phyloP scores from a whole-genome alignment of 352 stramenopile genomes.

The Pythium apleroticum region DNA sequence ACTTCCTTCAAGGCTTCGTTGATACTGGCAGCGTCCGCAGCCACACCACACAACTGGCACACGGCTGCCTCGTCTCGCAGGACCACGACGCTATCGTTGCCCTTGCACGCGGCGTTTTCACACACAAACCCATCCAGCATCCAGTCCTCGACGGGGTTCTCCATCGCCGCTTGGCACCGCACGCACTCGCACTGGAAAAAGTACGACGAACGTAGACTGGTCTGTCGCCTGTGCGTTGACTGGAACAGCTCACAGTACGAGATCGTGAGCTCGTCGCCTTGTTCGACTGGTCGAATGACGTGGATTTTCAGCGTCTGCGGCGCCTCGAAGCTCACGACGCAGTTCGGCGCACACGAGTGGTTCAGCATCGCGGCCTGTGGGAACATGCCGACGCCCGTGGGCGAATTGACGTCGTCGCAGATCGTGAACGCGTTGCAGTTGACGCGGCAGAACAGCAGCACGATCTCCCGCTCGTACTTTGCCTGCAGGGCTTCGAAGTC shows the following conservation, averaged over 20 bases:
- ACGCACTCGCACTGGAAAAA: slow-evolving; percentile 67
- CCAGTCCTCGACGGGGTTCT: slow-evolving; percentile 9
- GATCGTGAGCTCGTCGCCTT: slow-evolving; percentile 62
- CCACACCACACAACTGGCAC: slow-evolving; percentile 8
- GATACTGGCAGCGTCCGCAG: background rate
- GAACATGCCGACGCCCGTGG: slow-evolving; percentile 68
- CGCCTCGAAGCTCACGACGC: slow-evolving; percentile 60
- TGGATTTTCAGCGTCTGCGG: slow-evolving; percentile 48
- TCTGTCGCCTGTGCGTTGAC: slow-evolving; percentile 35
- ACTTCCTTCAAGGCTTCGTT: background rate
- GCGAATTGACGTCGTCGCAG: slow-evolving; percentile 40
- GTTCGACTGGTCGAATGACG: slow-evolving; percentile 38
- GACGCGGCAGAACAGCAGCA: slow-evolving; percentile 63
- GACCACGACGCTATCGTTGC: slow-evolving; percentile 2
- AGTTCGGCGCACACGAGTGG: slow-evolving; percentile 75
- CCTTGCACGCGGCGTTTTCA: slow-evolving; percentile 1
- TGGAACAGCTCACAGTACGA: slow-evolving; percentile 76
- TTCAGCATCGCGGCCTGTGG: slow-evolving; percentile 67
- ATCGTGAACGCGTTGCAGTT: slow-evolving; percentile 85
- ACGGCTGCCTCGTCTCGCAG: slow-evolving; percentile 3
- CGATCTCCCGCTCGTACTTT: slow-evolving; percentile 33
- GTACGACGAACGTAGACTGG: slow-evolving; percentile 50
- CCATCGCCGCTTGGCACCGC: slow-evolving; percentile 11
- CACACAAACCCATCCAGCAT: slow-evolving; percentile 24
- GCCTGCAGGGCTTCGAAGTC: slow-evolving; percentile 34